Base-by-base conservation (phyloP, 306 rosid genomes). In the Prunus salicina region DNA sequence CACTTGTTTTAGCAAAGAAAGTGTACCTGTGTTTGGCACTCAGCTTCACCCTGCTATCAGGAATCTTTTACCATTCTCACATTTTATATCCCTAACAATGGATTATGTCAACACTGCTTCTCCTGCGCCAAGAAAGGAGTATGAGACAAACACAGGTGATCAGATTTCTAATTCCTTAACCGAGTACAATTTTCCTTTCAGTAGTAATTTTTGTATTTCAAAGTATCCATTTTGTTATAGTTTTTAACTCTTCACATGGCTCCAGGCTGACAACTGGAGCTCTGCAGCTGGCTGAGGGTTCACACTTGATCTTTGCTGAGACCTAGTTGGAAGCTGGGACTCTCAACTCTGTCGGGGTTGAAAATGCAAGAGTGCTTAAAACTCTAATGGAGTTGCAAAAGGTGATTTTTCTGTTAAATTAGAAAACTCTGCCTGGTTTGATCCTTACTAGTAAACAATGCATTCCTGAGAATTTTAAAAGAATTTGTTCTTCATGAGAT, bases 231-330 rank as follows among this genome's bases (percentile, higher is more conserved):
- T 38, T 55, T 46, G 63, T 62, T 67, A 14, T 74, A 51, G 56
- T 60, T 77, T 80, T 83, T 30, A 58, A 72, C 12, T 62, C 73
- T 27, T 28, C 13, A 41, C 72, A 52, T 70, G 82, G 69, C 82
- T 85, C 27, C 89, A 95, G 98, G 73, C 80, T 95, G 84, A 84
- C 82, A 68, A 83, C 97, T 55, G 98, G 97, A 73, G 80, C 81
- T 56, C 90, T 95, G 78, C 98, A 95, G 69, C 88, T 95, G 66
- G 92, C 96, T 27, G 97, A 95, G 80, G 95, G 97, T 73, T 85
- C 98, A 24, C 98, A 95, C 82, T 62, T 95, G 77, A 86, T 90
- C 58, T 76, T 92, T 83, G 98, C 92, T 80, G 97, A 92, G 84
- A 95, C 96, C 52, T 82, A 84, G 82, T 65, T 95, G 69, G 86